Evolutionary conservation across 2,329 filamentous ascomycete species (phyloP).

Genomic region (Stagonosporopsis rhizophila): DNA sequence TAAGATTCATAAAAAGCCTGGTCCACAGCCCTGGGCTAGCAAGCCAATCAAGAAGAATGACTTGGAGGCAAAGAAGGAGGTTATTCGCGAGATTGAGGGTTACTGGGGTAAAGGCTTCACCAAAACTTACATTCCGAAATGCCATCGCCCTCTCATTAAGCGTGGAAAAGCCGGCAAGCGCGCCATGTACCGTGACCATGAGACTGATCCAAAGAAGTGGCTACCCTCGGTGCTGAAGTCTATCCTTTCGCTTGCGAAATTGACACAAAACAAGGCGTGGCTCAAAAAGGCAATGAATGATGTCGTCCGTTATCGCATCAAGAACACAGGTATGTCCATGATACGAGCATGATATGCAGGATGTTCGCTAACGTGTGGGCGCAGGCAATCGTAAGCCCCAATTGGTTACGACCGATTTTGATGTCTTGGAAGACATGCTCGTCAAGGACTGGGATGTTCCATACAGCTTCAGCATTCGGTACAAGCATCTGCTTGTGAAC

Average conservation of each 20-base stretch:
- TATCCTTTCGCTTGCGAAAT: constrained; percentile 33
- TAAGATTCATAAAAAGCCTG: constrained; percentile 26
- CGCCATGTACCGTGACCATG: constrained; percentile 26
- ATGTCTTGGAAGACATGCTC: constrained; percentile 44
- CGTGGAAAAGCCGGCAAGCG: constrained; percentile 26
- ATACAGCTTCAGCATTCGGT: constrained; percentile 37
- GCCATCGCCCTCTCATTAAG: constrained; percentile 38
- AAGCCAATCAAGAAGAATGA: constrained; percentile 39
- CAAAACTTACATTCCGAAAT: constrained; percentile 38
- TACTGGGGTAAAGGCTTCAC: constrained; percentile 42
- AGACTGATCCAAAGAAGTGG: constrained; percentile 42
- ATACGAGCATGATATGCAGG: accelerated
- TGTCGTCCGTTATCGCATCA: constrained; percentile 40
- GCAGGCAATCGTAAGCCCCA: constrained; percentile 42
- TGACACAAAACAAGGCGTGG: constrained; percentile 30
- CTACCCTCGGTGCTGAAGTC: constrained; percentile 37
- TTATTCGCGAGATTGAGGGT: constrained; percentile 36
- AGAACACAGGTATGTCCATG: constrained; percentile 27
- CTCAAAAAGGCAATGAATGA: constrained; percentile 37
- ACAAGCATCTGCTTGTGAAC: constrained; percentile 40
- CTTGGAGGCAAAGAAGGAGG: constrained; percentile 29
- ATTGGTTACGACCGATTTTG: constrained; percentile 42
- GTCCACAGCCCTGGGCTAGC: constrained; percentile 22
- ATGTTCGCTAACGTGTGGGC: neutral
- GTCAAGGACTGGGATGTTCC: constrained; percentile 32